Percentiles rank a stretch among this genome's conserved stretches.
These are phyloP conservation scores for Candida ipomoeae DNA, from an alignment of 805 yeast species.

Conservation along the genomic window DNA sequence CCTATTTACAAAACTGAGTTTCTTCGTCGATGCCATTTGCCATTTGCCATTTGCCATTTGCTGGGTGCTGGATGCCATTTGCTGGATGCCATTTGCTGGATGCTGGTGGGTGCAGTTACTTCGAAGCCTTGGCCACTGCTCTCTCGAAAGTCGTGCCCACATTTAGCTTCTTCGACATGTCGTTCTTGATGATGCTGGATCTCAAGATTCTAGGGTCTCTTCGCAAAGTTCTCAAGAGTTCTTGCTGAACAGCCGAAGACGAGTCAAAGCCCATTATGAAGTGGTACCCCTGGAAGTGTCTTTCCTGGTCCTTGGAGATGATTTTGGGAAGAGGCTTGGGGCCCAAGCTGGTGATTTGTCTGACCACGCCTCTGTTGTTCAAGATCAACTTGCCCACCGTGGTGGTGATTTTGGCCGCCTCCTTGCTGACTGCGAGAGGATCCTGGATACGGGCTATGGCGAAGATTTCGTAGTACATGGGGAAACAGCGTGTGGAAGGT, in stretches of 20 bases:
- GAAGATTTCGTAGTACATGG: constrained; percentile 84
- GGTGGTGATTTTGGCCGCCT: constrained; percentile 40
- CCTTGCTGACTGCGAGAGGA: constrained; percentile 37
- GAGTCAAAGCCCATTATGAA: constrained; percentile 85
- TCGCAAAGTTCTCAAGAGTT: constrained; percentile 72
- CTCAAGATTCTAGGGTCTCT: constrained; percentile 90
- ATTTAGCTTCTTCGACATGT: constrained; percentile 48
- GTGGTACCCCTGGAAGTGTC: constrained; percentile 86
- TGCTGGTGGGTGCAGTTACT: background rate
- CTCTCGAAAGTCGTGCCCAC: constrained; percentile 56
- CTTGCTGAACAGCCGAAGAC: constrained; percentile 80
- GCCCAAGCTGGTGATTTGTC: constrained; percentile 78
- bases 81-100: too few relatives aligned
- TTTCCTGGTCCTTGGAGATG: constrained; percentile 79
- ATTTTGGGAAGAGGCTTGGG: constrained; percentile 74
- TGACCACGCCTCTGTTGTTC: constrained; percentile 89
- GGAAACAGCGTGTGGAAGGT: background rate
- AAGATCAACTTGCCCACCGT: constrained; percentile 81
- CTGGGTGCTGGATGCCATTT: too few relatives aligned
- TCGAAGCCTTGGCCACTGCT: constrained; percentile 13
- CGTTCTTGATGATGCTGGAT: constrained; percentile 64
- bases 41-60: too few relatives aligned
- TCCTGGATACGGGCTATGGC: constrained; percentile 82
- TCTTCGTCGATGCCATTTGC: background rate
- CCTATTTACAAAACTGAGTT: background rate